Conservation (phyloP, 352 stramenopile genomes). For the Pythium brachiatum region DNA sequence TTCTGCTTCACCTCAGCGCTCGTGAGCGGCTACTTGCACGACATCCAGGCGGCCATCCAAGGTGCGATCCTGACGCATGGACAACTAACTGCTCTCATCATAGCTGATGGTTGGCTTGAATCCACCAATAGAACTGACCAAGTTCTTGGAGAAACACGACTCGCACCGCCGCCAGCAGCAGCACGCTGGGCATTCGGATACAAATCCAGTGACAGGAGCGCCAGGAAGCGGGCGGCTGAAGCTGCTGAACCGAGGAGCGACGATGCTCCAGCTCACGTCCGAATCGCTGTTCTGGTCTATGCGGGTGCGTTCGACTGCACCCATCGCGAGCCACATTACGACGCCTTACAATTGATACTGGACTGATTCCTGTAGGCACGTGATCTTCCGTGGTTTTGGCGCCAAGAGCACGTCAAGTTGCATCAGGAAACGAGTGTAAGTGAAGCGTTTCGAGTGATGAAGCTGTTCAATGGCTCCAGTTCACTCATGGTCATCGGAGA, state of each 20-base stretch:
- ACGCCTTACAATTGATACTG: too few species aligned
- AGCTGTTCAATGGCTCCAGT: conserved; percentile 10
- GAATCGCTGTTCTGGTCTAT: conserved; percentile 25
- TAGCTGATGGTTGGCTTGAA: neutral
- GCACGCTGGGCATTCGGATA: neutral
- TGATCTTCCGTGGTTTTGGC: conserved; percentile 47
- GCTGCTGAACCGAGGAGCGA: conserved; percentile 21
- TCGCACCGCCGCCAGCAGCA: neutral
- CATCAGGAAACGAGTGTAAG: conserved; percentile 29
- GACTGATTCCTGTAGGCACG: conserved; percentile 26
- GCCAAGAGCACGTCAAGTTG: conserved; percentile 32
- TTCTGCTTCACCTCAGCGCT: conserved; percentile 58
- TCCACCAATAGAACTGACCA: conserved; percentile 1
- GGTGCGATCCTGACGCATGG: conserved; percentile 22
- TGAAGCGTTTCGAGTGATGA: conserved; percentile 39
- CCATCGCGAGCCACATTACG: too few species aligned
- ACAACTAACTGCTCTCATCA: neutral
- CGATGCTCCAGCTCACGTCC: conserved; percentile 16
- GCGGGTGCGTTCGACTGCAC: conserved; percentile 7
- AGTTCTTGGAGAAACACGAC: neutral
- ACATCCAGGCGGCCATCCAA: conserved; percentile 44
- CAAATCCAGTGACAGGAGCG: neutral
- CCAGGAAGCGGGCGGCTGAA: conserved; percentile 3
- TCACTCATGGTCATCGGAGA: conserved; percentile 28
- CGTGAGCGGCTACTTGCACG: conserved; percentile 55